Base-by-base conservation (phyloP, 768 basidiomycete species). In the Tricholoma sp. region DNA sequence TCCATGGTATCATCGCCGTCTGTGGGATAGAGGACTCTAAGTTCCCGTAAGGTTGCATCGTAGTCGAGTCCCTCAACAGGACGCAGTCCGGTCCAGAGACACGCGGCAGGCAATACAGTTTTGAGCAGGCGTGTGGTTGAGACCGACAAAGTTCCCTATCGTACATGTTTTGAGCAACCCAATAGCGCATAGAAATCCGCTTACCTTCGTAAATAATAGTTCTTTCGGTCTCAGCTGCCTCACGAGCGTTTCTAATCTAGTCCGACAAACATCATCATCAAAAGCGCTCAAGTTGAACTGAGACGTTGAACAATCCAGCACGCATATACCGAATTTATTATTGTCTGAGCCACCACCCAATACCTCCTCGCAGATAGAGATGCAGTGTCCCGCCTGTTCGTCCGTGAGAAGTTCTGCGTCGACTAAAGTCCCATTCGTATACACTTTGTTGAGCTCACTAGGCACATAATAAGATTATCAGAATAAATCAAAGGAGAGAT, bases 361-460 rank as follows among this genome's bases (percentile, higher is more conserved):
- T 8, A 73, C 76, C 15, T 79, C 75, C 65, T 92, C 91, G 6
- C 86, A 87, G 67, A 99, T 85, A 8, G 91, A 87, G 28, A 98
- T 83, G 66, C 96, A 98, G 66, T 99, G 97, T 4, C 91, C 93
- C 0, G 94, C 91, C 71, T 98, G 89, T 59, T 98, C 97, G 57
- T 97, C 92, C 1, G 82, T 88, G 32, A 98, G 78, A 55, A 96
- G 85, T 47, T 88, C 85, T 10, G 86, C 85, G 62, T 99, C 97
- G 48, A 98, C 88, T 24, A 98, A 85, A 0, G 97, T 99, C 2
- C 97, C 97, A 52, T 92, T 92, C 0, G 97, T 99, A 67, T 95
- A 91, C 44, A 99, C 93, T 75, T 95, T 96, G 70, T 91, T 91
- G 50, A 99, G 78, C 64, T 95, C 97, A 49, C 89, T 89, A 65